Evolutionary conservation across 1,284 basidiomycete genomes (phyloP).

Genomic region (Jaminaea rosea): DNA sequence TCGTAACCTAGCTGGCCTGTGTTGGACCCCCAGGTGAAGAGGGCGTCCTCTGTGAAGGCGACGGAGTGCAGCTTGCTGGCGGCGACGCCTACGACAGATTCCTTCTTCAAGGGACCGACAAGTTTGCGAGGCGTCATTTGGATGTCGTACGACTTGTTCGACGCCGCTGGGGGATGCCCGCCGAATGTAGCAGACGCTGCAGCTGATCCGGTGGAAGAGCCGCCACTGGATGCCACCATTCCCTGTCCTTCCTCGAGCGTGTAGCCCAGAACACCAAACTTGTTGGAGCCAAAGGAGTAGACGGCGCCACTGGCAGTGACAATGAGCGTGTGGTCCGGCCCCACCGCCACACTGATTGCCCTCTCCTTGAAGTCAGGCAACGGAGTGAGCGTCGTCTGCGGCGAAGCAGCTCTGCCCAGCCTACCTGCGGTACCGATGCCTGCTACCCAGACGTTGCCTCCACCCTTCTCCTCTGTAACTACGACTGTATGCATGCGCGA

Average conservation of each 20-base stretch:
- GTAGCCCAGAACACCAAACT: slow-evolving; percentile 68
- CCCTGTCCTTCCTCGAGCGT: slow-evolving; percentile 57
- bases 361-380: slow-evolving; percentile 56
- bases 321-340: slow-evolving; percentile 86
- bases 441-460: slow-evolving; percentile 39
- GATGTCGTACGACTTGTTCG: slow-evolving; percentile 52
- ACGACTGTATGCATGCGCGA: slow-evolving; percentile 37
- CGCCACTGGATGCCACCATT: slow-evolving; percentile 16
- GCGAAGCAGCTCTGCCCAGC: slow-evolving; percentile 67
- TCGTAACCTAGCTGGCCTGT: slow-evolving; percentile 73
- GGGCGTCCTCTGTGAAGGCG: slow-evolving; percentile 73
- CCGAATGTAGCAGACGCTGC: slow-evolving; percentile 41
- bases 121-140: slow-evolving; percentile 72
- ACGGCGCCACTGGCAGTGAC: slow-evolving; percentile 73
- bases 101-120: slow-evolving; percentile 68
- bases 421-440: slow-evolving; percentile 36
- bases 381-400: slow-evolving; percentile 64
- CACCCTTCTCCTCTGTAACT: slow-evolving; percentile 26
- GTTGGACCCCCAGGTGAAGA: slow-evolving; percentile 95
- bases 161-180: slow-evolving; percentile 5
- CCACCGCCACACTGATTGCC: slow-evolving; percentile 61
- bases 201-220: slow-evolving; percentile 49
- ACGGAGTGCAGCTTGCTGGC: slow-evolving; percentile 79
- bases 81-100: slow-evolving; percentile 69
- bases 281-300: slow-evolving; percentile 78